Evolutionary conservation across 2,329 filamentous ascomycete species (phyloP).

Genomic region (Albifimbria verrucaria): DNA sequence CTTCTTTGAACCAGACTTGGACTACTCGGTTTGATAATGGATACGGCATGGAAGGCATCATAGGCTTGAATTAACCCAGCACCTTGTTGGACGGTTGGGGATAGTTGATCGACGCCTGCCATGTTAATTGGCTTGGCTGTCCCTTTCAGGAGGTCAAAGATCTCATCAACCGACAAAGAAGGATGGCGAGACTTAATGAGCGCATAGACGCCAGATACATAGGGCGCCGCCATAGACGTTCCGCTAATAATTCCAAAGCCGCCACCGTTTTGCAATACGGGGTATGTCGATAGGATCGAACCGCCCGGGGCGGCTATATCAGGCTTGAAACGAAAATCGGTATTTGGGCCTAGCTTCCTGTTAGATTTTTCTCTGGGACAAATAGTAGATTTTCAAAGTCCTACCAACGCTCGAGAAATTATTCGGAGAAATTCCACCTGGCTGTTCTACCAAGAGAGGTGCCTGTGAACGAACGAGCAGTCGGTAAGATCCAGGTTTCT

Average conservation of each 20-base stretch:
- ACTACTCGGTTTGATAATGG: background rate
- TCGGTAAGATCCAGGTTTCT: background rate
- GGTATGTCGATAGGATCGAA: background rate
- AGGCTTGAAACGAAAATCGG: background rate
- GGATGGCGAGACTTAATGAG: background rate
- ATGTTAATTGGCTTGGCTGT: background rate
- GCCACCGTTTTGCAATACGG: background rate
- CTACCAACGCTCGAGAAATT: background rate
- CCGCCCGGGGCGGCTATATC: background rate
- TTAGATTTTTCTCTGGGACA: background rate
- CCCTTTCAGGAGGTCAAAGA: background rate
- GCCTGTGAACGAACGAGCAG: background rate
- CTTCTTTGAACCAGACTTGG: background rate
- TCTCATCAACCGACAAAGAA: background rate
- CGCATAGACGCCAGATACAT: background rate
- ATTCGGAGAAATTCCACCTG: background rate
- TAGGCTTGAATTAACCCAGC: slow-evolving; percentile 8
- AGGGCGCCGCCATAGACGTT: background rate
- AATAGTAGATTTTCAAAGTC: background rate
- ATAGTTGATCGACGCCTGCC: background rate
- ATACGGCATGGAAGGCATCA: slow-evolving; percentile 4
- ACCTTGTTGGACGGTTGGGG: slow-evolving; percentile 9
- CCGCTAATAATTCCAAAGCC: slow-evolving; percentile 1
- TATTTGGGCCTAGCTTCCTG: background rate
- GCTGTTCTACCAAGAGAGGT: background rate